Base-by-base conservation (phyloP, 2,329 filamentous ascomycete genomes). In the Dactylellina drechsleri region DNA sequence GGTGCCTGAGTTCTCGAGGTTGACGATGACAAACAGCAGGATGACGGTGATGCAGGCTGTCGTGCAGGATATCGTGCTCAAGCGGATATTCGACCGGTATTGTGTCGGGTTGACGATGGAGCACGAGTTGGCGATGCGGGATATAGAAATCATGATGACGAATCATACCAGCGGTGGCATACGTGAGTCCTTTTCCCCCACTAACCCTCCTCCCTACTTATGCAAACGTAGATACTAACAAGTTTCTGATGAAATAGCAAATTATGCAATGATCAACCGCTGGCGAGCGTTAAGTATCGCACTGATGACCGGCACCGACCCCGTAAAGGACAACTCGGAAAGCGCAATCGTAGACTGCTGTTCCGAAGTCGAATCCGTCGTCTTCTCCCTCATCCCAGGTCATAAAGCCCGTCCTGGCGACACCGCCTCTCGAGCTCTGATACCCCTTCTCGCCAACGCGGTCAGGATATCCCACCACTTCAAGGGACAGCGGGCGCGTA, bases 41-140 rank as follows among this genome's bases (percentile, higher is more conserved):
- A 76, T 76, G 59, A 76, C 72, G 66, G 72, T 76, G n/a, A 76
- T 76, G 66, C 72, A 76, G 66, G 72, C 72, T 31, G 72, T 76
- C 12, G 72, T 76, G 54, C 66, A 71, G 20, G 72, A 76, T 62
- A 71, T 76, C 12, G 41, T 76, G 3, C 52, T 76, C 4, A 57
- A 56, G 15, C 52, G 65, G 40, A 66, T 76, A 65, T 76, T 76
- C 52, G 53, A 61, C 20, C 52, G 72, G 15, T 76, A 76, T 41
- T 76, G 72, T 18, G 72, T 76, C 23, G 72, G 72, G 7, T 49
- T 76, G 66, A 49, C 56, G 18, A 49, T 57, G 43, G 66, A 66
- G 23, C 36, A 76, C 26, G 72, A 76, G 43, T 18, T 49, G n/a
- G 57, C 66, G n/a, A 64, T 76, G 72, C 52, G 61, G 4, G 59